These are phyloP conservation scores for Gynostemma pentaphyllum DNA, from an alignment of 306 rosid species.

Conservation along the genomic window DNA sequence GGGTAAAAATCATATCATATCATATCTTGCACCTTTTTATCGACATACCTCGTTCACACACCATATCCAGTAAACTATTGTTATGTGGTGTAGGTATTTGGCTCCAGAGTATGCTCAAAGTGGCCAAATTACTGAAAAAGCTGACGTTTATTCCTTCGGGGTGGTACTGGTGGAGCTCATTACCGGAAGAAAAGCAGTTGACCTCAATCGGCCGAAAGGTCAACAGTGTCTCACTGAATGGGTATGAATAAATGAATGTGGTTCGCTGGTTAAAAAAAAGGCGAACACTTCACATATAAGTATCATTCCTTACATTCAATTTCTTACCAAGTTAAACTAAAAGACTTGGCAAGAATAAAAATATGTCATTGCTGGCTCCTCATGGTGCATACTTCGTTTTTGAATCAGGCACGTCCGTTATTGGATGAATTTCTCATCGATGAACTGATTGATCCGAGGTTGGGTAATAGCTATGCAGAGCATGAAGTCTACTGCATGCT, in stretches of 20 bases:
- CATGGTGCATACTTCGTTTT: background rate
- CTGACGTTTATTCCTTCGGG: constrained; percentile 95
- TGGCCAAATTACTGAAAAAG: constrained; percentile 96
- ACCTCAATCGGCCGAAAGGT: constrained; percentile 83
- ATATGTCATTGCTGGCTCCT: background rate
- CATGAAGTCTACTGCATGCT: constrained; percentile 83
- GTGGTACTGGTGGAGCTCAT: constrained; percentile 94
- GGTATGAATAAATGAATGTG: constrained; percentile 32
- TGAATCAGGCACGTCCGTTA: constrained; percentile 74
- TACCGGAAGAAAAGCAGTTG: constrained; percentile 93
- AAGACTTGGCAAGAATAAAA: background rate
- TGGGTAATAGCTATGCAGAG: constrained; percentile 53
- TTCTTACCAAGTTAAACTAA: background rate
- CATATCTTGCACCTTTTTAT: background rate
- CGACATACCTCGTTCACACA: background rate
- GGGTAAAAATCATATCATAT: constrained; percentile 39
- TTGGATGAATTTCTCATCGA: constrained; percentile 71
- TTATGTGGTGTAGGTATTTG: constrained; percentile 51
- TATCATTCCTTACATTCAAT: background rate
- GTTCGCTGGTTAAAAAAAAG: background rate
- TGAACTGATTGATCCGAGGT: constrained; percentile 80
- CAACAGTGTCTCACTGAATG: constrained; percentile 98
- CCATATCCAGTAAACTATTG: constrained; percentile 11
- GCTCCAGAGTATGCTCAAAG: constrained; percentile 99
- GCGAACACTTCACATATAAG: background rate